Percentiles rank a stretch among this genome's conserved stretches.
phyloP scores from a whole-genome alignment of 2,329 filamentous ascomycete genomes.

The Sporothrix euskadiensis region DNA sequence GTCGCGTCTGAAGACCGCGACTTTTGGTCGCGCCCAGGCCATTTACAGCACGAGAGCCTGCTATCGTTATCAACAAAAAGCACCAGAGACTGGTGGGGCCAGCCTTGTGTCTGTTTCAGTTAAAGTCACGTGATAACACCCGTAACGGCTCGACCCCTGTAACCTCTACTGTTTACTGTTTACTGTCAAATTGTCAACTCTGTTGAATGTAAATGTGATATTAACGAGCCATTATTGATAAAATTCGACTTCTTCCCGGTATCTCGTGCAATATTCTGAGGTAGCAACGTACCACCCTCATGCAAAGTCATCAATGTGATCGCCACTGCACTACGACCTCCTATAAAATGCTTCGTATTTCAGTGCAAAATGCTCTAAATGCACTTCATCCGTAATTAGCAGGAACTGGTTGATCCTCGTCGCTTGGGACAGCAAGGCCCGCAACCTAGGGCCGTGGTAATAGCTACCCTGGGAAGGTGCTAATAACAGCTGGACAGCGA shows the following conservation, averaged over 20 bases:
- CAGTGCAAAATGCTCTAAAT: not conserved
- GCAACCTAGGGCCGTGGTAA: not conserved
- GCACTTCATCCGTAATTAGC: slow-evolving; percentile 18
- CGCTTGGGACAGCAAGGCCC: not conserved
- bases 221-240: not conserved
- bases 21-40: not conserved
- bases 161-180: not conserved
- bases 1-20: slow-evolving; percentile 19
- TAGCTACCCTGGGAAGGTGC: not conserved
- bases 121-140: not conserved
- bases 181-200: not conserved
- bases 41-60: not conserved
- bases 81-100: not conserved
- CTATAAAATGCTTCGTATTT: not conserved
- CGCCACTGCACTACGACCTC: not conserved
- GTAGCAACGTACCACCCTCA: not conserved
- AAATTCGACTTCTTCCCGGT: not conserved
- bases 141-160: not conserved
- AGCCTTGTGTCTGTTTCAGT: not conserved
- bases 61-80: slow-evolving; percentile 16
- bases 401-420: not conserved
- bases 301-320: not conserved
- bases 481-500: not conserved
- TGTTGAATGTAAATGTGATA: too few relatives aligned
- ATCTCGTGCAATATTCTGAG: not conserved